Evolutionary conservation across 345 rosid species (phyloP), one percentile per base, ranked within the genome.

Genomic region (Populus davidiana): DNA sequence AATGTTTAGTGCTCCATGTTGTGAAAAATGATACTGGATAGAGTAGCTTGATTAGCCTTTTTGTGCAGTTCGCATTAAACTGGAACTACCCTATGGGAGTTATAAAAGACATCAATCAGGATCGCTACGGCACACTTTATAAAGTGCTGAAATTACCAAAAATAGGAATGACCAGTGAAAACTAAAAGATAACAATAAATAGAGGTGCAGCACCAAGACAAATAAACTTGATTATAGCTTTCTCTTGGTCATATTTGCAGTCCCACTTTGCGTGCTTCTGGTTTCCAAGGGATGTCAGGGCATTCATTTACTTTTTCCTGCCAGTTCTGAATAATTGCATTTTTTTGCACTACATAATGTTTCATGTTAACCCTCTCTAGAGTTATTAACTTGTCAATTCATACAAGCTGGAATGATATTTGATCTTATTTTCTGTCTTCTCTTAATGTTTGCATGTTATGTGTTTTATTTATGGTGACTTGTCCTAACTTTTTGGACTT

Each of bases 401-500:
- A 63, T 61, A 8, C 43, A 29, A 18, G 47, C 17, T 50, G 64
- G 17, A 41, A 18, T 66, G 70, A 21, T 17, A 47, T 61, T 79
- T 74, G 2, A 27, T 41, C 8, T 13, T 62, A 13, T 49, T 71
- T 49, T 20, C 75, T 43, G 14, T 39, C 36, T 70, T 56, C 62
- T 66, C 67, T 44, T 54, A 20, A 43, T 44, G 29, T 56, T 59
- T 59, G 23, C 70, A 77, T 50, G 69, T 18, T 11, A 31, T 21
- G 29, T 77, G 36, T 43, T 75, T 68, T 80, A 67, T 14, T 59
- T 36, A 13, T 50, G 38, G 2, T 41, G 4, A 23, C 50, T 35
- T 35, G 41, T 67, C 36, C 54, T 61, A 54, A 43, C 11, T 70
- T 39, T 75, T 73, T 41, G 54, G 20, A 59, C 70, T 77, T 72